Conservation (phyloP, 192 early-diverging fungal species). For the Backusella mclennaniae region DNA sequence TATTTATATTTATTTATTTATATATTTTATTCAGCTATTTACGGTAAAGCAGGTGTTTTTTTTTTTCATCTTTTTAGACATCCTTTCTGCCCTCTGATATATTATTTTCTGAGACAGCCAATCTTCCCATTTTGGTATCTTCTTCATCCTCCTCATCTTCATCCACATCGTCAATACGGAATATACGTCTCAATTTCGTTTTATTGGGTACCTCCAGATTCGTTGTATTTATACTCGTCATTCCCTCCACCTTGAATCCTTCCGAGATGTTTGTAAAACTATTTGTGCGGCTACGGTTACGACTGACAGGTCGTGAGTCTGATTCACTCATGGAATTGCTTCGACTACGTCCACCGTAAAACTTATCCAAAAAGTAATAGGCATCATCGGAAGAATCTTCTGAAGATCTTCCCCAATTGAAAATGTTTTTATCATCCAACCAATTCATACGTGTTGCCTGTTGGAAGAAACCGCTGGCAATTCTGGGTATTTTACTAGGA, state of each 20-base stretch:
- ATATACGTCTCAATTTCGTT: constrained; percentile 13
- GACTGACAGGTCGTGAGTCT: constrained; percentile 31
- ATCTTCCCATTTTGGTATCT: constrained; percentile 5
- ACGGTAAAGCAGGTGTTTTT: not conserved
- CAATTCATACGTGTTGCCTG: constrained; percentile 40
- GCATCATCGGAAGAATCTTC: constrained; percentile 52
- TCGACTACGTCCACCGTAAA: constrained; percentile 36
- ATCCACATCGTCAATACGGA: constrained; percentile 28
- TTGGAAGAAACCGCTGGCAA: constrained; percentile 38
- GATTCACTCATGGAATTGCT: constrained; percentile 29
- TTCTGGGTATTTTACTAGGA: constrained; percentile 28
- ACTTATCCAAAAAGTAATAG: constrained; percentile 52
- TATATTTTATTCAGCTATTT: not conserved
- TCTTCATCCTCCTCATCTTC: constrained; percentile 11
- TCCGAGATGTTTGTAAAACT: constrained; percentile 38
- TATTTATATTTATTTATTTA: not conserved
- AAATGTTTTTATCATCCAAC: constrained; percentile 52
- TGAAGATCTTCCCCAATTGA: constrained; percentile 51
- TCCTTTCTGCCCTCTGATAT: not conserved
- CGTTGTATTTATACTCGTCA: constrained; percentile 37
- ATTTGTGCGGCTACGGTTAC: constrained; percentile 45
- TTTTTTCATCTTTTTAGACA: not conserved
- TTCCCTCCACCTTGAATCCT: constrained; percentile 46
- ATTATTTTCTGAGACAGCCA: constrained; percentile 5
- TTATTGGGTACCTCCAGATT: not conserved